These are phyloP conservation scores for Ceratocystis ficicola DNA, from an alignment of 2,329 filamentous ascomycete genomes.

Conservation along the genomic window DNA sequence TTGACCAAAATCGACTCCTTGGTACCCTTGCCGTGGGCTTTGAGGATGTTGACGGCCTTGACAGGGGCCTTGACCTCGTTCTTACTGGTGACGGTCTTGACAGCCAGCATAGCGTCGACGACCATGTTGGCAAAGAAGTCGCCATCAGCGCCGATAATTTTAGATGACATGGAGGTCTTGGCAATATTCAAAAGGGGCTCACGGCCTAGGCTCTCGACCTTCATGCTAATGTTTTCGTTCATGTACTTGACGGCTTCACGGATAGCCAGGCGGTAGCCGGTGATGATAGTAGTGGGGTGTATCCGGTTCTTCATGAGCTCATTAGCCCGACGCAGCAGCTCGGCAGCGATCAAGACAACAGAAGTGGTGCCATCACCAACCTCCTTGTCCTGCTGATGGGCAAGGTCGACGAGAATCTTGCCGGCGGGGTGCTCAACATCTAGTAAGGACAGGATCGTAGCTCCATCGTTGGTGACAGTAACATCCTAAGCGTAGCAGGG, in stretches of 20 bases:
- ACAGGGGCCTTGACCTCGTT: constrained; percentile 93
- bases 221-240: constrained; percentile 94
- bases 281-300: constrained; percentile 98
- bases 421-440: constrained; percentile 97
- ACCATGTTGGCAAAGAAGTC: constrained; percentile 98
- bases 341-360: constrained; percentile 91
- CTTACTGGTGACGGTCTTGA: constrained; percentile 84
- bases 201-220: constrained; percentile 80
- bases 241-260: constrained; percentile 97
- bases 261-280: constrained; percentile 87
- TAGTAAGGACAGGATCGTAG: constrained; percentile 86
- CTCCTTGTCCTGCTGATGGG: constrained; percentile 97
- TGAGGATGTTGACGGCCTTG: constrained; percentile 97
- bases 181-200: constrained; percentile 91
- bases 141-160: constrained; percentile 91
- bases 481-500: constrained; percentile 54
- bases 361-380: constrained; percentile 97
- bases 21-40: constrained; percentile 89
- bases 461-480: constrained; percentile 96
- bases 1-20: constrained; percentile 83
- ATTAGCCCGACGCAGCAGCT: constrained; percentile 85
- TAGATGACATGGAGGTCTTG: constrained; percentile 98
- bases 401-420: constrained; percentile 94
- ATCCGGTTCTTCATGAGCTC: constrained; percentile 99
- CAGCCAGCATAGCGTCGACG: constrained; percentile 88